These are phyloP conservation scores for Talaromyces adpressus DNA, from an alignment of 495 filamentous ascomycete genomes.

Conservation along the genomic window DNA sequence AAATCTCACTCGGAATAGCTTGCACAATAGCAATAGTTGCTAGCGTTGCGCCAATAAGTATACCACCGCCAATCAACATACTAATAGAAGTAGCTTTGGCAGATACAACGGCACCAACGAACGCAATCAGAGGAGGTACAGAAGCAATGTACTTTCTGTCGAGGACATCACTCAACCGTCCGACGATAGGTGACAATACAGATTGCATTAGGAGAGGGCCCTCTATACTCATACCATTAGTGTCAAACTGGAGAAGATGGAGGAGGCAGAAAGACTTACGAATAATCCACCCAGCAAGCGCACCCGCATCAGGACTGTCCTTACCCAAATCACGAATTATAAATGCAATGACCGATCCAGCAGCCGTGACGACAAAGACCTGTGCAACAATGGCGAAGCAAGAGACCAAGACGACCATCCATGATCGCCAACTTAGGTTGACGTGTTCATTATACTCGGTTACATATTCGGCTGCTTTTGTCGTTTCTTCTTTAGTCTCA, in stretches of 20 bases:
- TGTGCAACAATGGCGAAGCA: conserved; percentile 35
- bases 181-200: conserved; percentile 46
- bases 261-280: conserved; percentile 22
- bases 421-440: conserved; percentile 7
- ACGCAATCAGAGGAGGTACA: conserved; percentile 43
- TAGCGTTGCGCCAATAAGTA: conserved; percentile 46
- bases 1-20: conserved; percentile 46
- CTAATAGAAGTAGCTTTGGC: conserved; percentile 47
- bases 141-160: conserved; percentile 45
- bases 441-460: background rate
- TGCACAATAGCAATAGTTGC: conserved; percentile 47
- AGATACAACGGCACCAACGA: conserved; percentile 43
- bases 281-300: conserved; percentile 48
- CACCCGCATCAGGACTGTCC: conserved; percentile 10
- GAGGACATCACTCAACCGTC: conserved; percentile 47
- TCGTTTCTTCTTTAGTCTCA: background rate
- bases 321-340: conserved; percentile 47
- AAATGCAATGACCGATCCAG: conserved; percentile 48
- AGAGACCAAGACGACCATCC: conserved; percentile 21
- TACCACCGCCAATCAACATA: conserved; percentile 48
- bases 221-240: conserved; percentile 10
- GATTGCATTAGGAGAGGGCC: conserved; percentile 48
- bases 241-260: background rate
- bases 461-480: background rate
- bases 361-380: conserved; percentile 49